A percentile compares a stretch with the other conserved stretches of the same genome.
These are phyloP conservation scores for Delitschia confertaspora DNA, from an alignment of 495 filamentous ascomycete species.

Conservation along the genomic window DNA sequence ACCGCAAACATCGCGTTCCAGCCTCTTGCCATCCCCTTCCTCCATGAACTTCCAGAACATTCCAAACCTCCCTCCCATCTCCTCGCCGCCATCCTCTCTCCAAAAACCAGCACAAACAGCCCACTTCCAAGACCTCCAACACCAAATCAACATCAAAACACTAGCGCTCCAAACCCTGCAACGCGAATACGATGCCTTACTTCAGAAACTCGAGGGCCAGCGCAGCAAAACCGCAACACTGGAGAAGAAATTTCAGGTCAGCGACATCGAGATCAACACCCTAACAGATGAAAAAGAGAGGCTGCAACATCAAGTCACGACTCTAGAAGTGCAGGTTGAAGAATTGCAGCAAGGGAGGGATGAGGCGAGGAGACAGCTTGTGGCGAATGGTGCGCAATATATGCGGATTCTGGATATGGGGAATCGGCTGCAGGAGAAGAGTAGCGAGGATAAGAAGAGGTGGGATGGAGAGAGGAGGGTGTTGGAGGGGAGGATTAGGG, in stretches of 20 bases:
- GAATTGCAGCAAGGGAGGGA: constrained; percentile 38
- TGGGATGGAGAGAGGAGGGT: constrained; percentile 36
- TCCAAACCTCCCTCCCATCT: constrained; percentile 23
- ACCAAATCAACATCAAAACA: constrained; percentile 43
- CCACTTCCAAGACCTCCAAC: constrained; percentile 41
- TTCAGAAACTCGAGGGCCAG: constrained; percentile 40
- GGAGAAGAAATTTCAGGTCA: constrained; percentile 42
- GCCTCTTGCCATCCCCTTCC: constrained; percentile 24
- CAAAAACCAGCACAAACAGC: constrained; percentile 34
- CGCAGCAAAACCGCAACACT: constrained; percentile 38
- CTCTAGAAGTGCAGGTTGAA: constrained; percentile 37
- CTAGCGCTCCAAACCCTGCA: constrained; percentile 41
- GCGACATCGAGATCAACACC: constrained; percentile 41
- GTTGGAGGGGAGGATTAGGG: constrained; percentile 29
- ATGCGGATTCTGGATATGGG: constrained; percentile 42
- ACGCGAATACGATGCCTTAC: constrained; percentile 40
- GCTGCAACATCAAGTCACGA: constrained; percentile 35
- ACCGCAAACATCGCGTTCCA: constrained; percentile 15
- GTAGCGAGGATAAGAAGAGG: constrained; percentile 34
- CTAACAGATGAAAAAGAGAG: constrained; percentile 39
- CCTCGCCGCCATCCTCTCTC: constrained; percentile 26
- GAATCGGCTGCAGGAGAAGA: constrained; percentile 36
- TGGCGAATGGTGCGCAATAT: constrained; percentile 39
- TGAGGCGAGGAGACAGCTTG: constrained; percentile 30
- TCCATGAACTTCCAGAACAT: constrained; percentile 23